phyloP scores from a whole-genome alignment of 257 asterid species.

The Nicotiana benthamiana region DNA sequence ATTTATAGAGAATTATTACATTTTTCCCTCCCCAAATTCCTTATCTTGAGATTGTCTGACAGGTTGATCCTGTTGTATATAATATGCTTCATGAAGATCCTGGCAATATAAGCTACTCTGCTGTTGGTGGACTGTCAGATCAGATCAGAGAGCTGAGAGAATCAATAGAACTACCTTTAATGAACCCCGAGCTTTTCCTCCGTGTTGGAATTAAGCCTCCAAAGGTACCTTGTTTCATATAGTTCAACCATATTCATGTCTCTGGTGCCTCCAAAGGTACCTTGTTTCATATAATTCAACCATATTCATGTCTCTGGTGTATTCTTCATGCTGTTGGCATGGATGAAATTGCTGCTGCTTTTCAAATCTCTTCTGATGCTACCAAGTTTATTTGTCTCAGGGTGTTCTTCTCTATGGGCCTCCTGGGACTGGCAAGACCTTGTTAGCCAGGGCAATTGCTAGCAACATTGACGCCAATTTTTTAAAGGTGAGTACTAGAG shows the following conservation, averaged over 20 bases:
- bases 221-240: conserved; percentile 37
- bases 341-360: not conserved
- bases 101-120: conserved; percentile 90
- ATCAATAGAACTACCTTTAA: conserved; percentile 84
- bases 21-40: not conserved
- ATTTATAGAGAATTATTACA: not conserved
- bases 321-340: not conserved
- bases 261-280: conserved; percentile 70
- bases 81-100: conserved; percentile 99
- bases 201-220: conserved; percentile 98
- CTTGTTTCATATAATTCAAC: not conserved
- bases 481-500: conserved; percentile 46
- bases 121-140: conserved; percentile 92
- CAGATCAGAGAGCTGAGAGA: conserved; percentile 92
- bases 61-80: conserved; percentile 94
- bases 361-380: not conserved
- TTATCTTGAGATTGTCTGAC: not conserved
- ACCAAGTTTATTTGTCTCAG: conserved; percentile 29
- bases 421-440: conserved; percentile 98
- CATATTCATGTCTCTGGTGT: not conserved
- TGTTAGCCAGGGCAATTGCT: conserved; percentile 95
- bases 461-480: conserved; percentile 95
- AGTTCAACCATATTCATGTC: not conserved
- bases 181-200: conserved; percentile 92
- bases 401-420: conserved; percentile 98